Conservation (phyloP, 2,329 filamentous ascomycete species). For the Clarireedia paspali region DNA sequence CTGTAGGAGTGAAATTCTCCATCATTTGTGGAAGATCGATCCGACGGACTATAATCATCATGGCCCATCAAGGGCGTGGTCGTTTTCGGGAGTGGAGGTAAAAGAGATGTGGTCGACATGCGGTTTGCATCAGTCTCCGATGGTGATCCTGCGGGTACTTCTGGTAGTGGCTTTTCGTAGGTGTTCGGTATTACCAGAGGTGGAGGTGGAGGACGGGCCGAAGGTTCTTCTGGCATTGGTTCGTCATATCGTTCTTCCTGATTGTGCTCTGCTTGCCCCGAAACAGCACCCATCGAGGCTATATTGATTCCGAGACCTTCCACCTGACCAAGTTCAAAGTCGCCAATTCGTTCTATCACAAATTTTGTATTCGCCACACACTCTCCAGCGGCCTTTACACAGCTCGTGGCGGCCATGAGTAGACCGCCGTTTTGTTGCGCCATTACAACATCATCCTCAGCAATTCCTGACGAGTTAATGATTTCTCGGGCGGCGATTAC, state of each 20-base stretch:
- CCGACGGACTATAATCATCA: slow-evolving; percentile 42
- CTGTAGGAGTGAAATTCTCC: slow-evolving; percentile 47
- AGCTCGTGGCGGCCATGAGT: slow-evolving; percentile 72
- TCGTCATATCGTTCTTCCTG: slow-evolving; percentile 21
- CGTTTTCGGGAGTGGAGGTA: slow-evolving; percentile 51
- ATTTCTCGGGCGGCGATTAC: slow-evolving; percentile 76
- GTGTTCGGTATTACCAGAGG: slow-evolving; percentile 36
- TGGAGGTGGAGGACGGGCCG: slow-evolving; percentile 36
- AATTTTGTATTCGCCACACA: slow-evolving; percentile 81
- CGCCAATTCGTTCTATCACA: slow-evolving; percentile 81
- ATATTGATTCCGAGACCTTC: slow-evolving; percentile 46
- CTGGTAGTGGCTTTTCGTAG: slow-evolving; percentile 61
- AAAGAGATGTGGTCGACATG: slow-evolving; percentile 39
- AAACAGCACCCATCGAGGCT: slow-evolving; percentile 29
- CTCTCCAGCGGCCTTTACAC: slow-evolving; percentile 83
- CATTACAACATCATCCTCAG: slow-evolving; percentile 68
- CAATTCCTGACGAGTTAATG: slow-evolving; percentile 58
- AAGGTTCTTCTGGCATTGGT: slow-evolving; percentile 14
- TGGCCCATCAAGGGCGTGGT: slow-evolving; percentile 41
- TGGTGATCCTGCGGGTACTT: slow-evolving; percentile 45
- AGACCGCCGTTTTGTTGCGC: slow-evolving; percentile 71
- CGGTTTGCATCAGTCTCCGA: slow-evolving; percentile 26
- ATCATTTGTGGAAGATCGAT: slow-evolving; percentile 39
- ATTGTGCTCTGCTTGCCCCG: neutral
- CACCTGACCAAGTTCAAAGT: slow-evolving; percentile 68